Evolutionary conservation across 2,329 filamentous ascomycete species (phyloP), one percentile per base, ranked within the genome.

Genomic region (Hypomyces perniciosus): DNA sequence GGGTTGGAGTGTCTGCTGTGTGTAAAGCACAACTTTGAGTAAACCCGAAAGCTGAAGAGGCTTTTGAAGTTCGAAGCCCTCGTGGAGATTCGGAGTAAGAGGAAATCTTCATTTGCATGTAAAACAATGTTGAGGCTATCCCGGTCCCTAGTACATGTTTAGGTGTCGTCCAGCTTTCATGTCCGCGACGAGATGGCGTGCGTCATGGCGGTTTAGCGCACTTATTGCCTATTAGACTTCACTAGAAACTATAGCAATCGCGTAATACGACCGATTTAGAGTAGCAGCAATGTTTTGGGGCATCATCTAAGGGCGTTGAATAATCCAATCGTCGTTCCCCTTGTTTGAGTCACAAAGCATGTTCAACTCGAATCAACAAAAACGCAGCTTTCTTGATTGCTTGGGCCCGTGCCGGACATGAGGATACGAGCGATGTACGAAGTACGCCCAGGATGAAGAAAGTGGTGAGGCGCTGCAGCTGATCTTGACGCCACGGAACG

Each of bases 401-500:
- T 20, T 20, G 20, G 20, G 20, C 20, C 20, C 20, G 35, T 38
- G 8, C 35, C 12, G 44, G 34, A 51, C 43, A 51, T 44, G 49
- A 51, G 43, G 44, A 9, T 7, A 37, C 34, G 29, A 31, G 12
- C 30, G 44, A 38, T n/a, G 35, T 35, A 35, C 30, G 44, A 38
- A 13, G 35, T 35, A 35, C 8, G 8, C 33, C 8, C 8, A 6
- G 35, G n/a, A 47, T 33, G 45, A 28, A 40, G 27, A 42, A 37
- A 41, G 33, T 20, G 20, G 33, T 8, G 39, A 7, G 44, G 44
- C 39, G 44, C 39, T 47, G 46, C 31, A 34, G 28, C 49, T 47
- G 47, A 46, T 47, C 31, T 37, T 33, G 33, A 12, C 13, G 49
- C 49, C 44, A 51, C 41, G 49, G 6, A 43, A 31, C 20, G 28